Conservation (phyloP, 169 alveolate genomes). For the Fabrea salina region DNA sequence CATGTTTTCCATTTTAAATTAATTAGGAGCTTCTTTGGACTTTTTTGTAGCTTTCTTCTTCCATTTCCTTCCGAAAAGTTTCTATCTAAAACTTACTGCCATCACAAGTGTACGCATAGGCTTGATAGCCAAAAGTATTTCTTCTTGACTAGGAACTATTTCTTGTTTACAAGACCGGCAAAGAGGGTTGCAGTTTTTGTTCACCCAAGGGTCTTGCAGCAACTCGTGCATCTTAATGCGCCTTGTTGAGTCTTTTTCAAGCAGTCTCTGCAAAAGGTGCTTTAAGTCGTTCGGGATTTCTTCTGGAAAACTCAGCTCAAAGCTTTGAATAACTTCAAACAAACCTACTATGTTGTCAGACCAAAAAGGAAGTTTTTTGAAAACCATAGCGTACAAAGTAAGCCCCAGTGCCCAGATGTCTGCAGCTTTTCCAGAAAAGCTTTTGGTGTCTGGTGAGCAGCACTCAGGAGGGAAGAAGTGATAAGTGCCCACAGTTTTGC, state of each 20-base stretch:
- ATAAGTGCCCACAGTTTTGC: slow-evolving; percentile 73
- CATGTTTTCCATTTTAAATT: too few species aligned
- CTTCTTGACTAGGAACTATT: neutral
- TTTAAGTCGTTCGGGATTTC: neutral
- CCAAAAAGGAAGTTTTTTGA: slow-evolving; percentile 67
- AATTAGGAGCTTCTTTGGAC: too few species aligned
- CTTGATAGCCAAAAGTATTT: neutral
- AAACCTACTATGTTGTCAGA: neutral
- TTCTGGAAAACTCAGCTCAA: neutral
- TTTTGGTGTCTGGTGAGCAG: slow-evolving; percentile 52
- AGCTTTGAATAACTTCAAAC: neutral
- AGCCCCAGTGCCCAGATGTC: slow-evolving; percentile 89
- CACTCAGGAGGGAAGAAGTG: slow-evolving; percentile 85
- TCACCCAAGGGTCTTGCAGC: slow-evolving; percentile 11
- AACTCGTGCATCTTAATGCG: neutral
- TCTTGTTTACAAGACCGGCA: neutral
- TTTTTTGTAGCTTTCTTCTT: slow-evolving; percentile 33
- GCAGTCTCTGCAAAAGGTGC: neutral
- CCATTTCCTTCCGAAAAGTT: slow-evolving; percentile 38
- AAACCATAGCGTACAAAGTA: slow-evolving; percentile 73
- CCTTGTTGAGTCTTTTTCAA: neutral
- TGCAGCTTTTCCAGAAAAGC: slow-evolving; percentile 77
- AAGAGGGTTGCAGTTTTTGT: neutral
- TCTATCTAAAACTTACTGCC: slow-evolving; percentile 14
- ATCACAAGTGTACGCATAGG: neutral